Evolutionary conservation across 805 yeast genomes (phyloP).

Genomic region (Metschnikowia noctiluminum): DNA sequence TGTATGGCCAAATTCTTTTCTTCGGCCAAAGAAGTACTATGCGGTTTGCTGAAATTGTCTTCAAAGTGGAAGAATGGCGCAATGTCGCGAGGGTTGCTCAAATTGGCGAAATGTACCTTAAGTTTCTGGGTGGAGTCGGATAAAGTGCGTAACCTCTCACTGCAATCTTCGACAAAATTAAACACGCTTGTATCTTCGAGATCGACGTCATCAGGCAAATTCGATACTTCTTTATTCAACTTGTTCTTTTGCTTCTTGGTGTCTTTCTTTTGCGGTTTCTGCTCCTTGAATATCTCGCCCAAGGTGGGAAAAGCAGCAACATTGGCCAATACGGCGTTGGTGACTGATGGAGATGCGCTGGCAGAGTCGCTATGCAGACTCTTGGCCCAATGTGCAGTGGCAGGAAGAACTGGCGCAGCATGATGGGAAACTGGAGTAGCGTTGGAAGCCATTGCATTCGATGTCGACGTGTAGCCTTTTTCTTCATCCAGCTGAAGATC

Average conservation of each 20-base stretch:
- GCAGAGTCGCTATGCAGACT: constrained; percentile 21
- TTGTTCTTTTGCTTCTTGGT: constrained; percentile 31
- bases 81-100: constrained; percentile 16
- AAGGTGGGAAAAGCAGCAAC: constrained; percentile 59
- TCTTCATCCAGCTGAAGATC: constrained; percentile 13
- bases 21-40: constrained; percentile 34
- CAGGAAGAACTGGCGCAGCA: constrained; percentile 53
- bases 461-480: constrained; percentile 2
- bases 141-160: constrained; percentile 38
- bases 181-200: constrained; percentile 45
- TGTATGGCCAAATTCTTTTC: constrained; percentile 36
- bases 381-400: constrained; percentile 41
- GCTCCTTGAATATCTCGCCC: constrained; percentile 44
- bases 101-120: constrained; percentile 35
- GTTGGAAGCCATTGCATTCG: constrained; percentile 3
- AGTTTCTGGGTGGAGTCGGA: constrained; percentile 38
- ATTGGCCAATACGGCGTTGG: constrained; percentile 39
- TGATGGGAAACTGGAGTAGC: constrained; percentile 9
- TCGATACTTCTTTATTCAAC: constrained; percentile 29
- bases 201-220: constrained; percentile 47
- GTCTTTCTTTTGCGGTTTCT: constrained; percentile 29
- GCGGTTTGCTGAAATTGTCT: constrained; percentile 22
- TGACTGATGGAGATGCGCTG: constrained; percentile 37
- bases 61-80: constrained; percentile 54
- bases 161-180: constrained; percentile 46